phyloP scores from a whole-genome alignment of 169 alveolate species.

The Pseudocohnilembus persalinus region DNA sequence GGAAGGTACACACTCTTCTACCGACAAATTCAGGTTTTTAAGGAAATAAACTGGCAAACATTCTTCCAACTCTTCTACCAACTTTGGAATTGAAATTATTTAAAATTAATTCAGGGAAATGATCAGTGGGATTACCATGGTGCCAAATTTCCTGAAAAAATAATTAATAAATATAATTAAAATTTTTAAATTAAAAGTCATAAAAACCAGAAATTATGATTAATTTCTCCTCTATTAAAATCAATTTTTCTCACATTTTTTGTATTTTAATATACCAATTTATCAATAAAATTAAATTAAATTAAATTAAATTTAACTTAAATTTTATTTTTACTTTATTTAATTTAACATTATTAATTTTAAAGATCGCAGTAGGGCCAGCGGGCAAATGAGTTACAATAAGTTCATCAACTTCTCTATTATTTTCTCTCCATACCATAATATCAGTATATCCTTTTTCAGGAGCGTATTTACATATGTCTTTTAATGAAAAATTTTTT shows the following conservation, averaged over 20 bases:
- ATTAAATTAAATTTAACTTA: too few relatives aligned
- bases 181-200: background rate
- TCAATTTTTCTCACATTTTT: too few relatives aligned
- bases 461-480: slow-evolving; percentile 82
- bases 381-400: slow-evolving; percentile 89
- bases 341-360: slow-evolving; percentile 83
- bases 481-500: slow-evolving; percentile 81
- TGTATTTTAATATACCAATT: too few relatives aligned
- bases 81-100: slow-evolving; percentile 96
- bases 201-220: too few relatives aligned
- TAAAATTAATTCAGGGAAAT: slow-evolving; percentile 95
- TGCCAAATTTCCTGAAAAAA: slow-evolving; percentile 80
- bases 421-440: slow-evolving; percentile 87
- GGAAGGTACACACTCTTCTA: slow-evolving; percentile 96
- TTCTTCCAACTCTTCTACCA: slow-evolving; percentile 98
- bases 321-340: slow-evolving; percentile 24
- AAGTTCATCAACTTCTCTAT: slow-evolving; percentile 88
- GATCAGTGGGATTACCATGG: slow-evolving; percentile 89
- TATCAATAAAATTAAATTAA: too few relatives aligned
- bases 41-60: slow-evolving; percentile 96
- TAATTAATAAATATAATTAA: too few relatives aligned
- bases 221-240: too few relatives aligned
- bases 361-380: slow-evolving; percentile 95
- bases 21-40: slow-evolving; percentile 96
- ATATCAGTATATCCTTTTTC: slow-evolving; percentile 89